Base-by-base conservation (phyloP, 371 early-diverging fungal genomes). In the Mortierella sp. region DNA sequence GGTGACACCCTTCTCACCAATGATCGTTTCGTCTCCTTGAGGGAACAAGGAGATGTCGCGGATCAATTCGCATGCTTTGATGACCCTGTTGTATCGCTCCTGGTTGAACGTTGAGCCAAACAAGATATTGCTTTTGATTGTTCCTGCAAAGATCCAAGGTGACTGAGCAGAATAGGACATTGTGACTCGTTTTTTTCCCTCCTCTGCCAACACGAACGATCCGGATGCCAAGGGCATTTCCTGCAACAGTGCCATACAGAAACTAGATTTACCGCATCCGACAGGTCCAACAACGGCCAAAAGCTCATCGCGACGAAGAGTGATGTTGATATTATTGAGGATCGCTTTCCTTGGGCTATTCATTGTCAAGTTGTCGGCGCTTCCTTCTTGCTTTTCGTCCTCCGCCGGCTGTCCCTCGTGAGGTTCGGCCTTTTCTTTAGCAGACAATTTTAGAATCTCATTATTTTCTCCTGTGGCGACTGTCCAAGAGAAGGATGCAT, bases 1-100 rank as follows among this genome's bases (percentile, higher is more conserved):
- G 4, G 91, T 95, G n/a, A 96, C 88, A 8, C 96, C 97, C 63
- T 91, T 89, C 80, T 96, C 97, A 57, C 97, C 97, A 57, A 97
- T 92, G 80, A 96, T 94, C 0, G 97, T 96, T 64, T 85, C 68
- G 76, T 98, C 97, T 21, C 97, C 96, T 21, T 60, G 60, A 11
- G 69, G 73, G 38, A 77, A 72, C 10, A 76, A 69, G 4, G 76
- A 65, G 3, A 90, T 58, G 41, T 90, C 90, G 55, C 84, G 85
- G 15, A 76, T 76, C 4, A 90, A 77, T 55, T 87, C 83, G 38
- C 93, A 90, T 2, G 92, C 87, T 43, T 87, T 87, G 22, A 95
- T 86, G 0, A 94, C 93, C 6, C 86, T 80, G 40, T 88, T 81
- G 66, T 93, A 93, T 21, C 92, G 77, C 6, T 79, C 77, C 63